phyloP scores from a whole-genome alignment of 2,329 filamentous ascomycete species.

The Aspergillus jensenii region DNA sequence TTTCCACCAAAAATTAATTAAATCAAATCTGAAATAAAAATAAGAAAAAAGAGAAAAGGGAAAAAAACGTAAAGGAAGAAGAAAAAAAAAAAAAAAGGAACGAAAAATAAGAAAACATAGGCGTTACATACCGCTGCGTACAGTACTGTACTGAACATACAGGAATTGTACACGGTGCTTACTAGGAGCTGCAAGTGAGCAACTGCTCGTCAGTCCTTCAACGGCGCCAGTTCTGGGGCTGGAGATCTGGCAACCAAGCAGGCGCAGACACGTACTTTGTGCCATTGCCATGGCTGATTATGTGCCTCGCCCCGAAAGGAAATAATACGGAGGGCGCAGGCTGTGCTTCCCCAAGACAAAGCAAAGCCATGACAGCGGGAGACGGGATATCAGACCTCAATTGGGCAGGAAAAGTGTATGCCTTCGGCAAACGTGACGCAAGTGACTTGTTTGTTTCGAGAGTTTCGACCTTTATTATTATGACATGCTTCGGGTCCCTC shows the following conservation, averaged over 20 bases:
- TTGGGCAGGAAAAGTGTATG: slow-evolving; percentile 2
- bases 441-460: slow-evolving; percentile 5
- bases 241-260: neutral
- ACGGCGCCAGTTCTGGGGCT: neutral
- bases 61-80: slow-evolving; percentile 10
- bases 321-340: neutral
- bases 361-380: neutral
- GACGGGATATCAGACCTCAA: slow-evolving; percentile 1
- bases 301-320: slow-evolving; percentile 3
- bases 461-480: neutral
- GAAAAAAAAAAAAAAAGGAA: slow-evolving; percentile 12
- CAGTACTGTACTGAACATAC: slow-evolving; percentile 3
- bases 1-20: neutral
- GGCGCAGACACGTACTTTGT: slow-evolving; percentile 8
- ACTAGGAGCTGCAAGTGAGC: neutral
- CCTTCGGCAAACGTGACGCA: neutral
- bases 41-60: slow-evolving; percentile 12
- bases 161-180: neutral
- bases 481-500: slow-evolving; percentile 3
- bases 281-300: neutral
- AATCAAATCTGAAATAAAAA: slow-evolving; percentile 10
- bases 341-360: slow-evolving; percentile 1
- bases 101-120: slow-evolving; percentile 11
- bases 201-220: neutral
- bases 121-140: slow-evolving; percentile 5